Conservation (phyloP, 805 yeast species). For the Pichia insulana region DNA sequence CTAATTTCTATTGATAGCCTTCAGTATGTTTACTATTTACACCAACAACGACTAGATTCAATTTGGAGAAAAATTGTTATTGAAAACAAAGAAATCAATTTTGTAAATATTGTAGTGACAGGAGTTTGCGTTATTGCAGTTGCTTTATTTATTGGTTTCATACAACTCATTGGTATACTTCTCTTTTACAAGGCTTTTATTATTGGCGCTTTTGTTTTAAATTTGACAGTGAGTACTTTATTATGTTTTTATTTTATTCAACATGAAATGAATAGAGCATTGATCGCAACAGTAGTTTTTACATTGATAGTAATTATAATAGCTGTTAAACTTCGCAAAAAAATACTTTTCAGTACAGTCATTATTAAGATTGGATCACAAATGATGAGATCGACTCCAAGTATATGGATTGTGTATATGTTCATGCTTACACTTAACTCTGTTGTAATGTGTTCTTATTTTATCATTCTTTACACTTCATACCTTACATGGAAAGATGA, state of each 20-base stretch:
- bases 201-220: background rate
- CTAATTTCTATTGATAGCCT: constrained; percentile 54
- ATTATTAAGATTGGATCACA: constrained; percentile 42
- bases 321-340: constrained; percentile 16
- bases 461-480: constrained; percentile 61
- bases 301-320: constrained; percentile 14
- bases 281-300: constrained; percentile 22
- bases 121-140: background rate
- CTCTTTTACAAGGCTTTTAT: constrained; percentile 2
- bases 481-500: constrained; percentile 59
- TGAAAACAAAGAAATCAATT: background rate
- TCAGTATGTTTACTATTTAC: background rate
- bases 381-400: constrained; percentile 62
- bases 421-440: constrained; percentile 41
- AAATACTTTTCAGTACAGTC: constrained; percentile 23
- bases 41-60: background rate
- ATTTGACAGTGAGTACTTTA: background rate
- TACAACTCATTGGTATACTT: constrained; percentile 2
- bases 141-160: background rate
- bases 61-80: background rate
- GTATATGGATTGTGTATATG: constrained; percentile 43
- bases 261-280: background rate
- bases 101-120: background rate
- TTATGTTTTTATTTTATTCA: background rate
- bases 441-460: constrained; percentile 57